These are phyloP conservation scores for Pseudomicrostroma phylloplanum DNA, from an alignment of 1,284 basidiomycete species.

Conservation along the genomic window DNA sequence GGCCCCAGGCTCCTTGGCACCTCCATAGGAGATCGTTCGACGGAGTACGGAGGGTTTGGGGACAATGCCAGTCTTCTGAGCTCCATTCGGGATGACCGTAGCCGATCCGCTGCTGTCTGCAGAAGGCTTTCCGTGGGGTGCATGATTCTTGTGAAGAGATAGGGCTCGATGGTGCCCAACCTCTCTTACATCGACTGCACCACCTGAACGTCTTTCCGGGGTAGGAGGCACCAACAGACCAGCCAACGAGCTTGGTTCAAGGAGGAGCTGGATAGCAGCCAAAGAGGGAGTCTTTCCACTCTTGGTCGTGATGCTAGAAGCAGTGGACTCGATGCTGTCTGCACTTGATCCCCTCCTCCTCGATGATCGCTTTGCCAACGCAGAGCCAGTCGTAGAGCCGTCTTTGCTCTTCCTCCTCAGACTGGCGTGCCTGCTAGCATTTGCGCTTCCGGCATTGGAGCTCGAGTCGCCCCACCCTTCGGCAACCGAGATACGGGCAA, in stretches of 20 bases:
- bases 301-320: conserved; percentile 34
- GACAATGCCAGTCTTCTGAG: too few species aligned
- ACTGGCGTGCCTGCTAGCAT: conserved; percentile 25
- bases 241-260: conserved; percentile 22
- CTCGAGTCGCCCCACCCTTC: conserved; percentile 19
- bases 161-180: not conserved
- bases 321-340: conserved; percentile 34
- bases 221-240: conserved; percentile 5
- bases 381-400: conserved; percentile 4
- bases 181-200: too few species aligned
- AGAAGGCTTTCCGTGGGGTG: not conserved
- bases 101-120: not conserved
- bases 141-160: not conserved
- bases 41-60: too few species aligned
- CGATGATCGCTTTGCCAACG: conserved; percentile 2
- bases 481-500: conserved; percentile 26
- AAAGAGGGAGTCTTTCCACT: not conserved
- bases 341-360: conserved; percentile 25
- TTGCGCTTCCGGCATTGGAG: conserved; percentile 17
- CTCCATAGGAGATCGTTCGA: not conserved
- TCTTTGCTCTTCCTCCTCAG: conserved; percentile 21
- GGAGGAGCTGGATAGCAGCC: conserved; percentile 22
- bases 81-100: too few species aligned
- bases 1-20: not conserved
- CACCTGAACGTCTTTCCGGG: too few species aligned